Base-by-base conservation (phyloP, 2,329 filamentous ascomycete species). In the Chaetomium sp. region DNA sequence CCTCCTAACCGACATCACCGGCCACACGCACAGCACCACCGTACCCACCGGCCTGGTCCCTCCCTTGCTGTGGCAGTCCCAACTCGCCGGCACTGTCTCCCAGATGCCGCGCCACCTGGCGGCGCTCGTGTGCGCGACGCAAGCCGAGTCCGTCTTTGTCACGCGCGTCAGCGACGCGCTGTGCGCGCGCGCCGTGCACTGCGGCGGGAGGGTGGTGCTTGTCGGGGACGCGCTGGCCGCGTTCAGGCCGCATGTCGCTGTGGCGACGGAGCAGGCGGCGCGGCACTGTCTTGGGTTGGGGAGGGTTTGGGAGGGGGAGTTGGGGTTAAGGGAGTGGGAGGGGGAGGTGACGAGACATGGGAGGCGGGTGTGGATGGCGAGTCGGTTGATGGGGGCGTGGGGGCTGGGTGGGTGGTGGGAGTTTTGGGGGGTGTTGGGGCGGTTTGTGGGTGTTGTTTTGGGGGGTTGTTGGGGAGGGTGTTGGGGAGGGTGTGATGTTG, bases 161-260 rank as follows among this genome's bases (percentile, higher is more conserved):
- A 79, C 81, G 50, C 78, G 77, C 38, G 75, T 83, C 31, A 79
- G 75, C 12, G 81, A 82, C 62, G 75, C 77, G 1, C 72, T 80
- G 7, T 73, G 75, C 31, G 71, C 73, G 0, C 64, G 72, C 16
- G 77, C 78, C 23, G 72, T 71, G 38, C 81, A 79, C 61, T 71
- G 76, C 27, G 72, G 75, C 38, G 80, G 79, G 1, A 78, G 75
- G 27, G 73, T 82, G 2, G 61, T 82, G 19, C 68, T 83, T 10
- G 76, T 82, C 2, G 81, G 81, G 0, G 81, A 83, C 69, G 78
- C 81, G 0, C 69, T 82, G 23, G 77, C 79, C 0, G 76, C 78
- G 1, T 79, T 82, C 35, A 69, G 81, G 53, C 81, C 81, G 6
- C 80, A 83, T 65, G 76, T 79, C 3, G 81, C 76, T 0, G 75